Conservation (phyloP, 2,329 filamentous ascomycete genomes). For the Clonostachys chloroleuca region DNA sequence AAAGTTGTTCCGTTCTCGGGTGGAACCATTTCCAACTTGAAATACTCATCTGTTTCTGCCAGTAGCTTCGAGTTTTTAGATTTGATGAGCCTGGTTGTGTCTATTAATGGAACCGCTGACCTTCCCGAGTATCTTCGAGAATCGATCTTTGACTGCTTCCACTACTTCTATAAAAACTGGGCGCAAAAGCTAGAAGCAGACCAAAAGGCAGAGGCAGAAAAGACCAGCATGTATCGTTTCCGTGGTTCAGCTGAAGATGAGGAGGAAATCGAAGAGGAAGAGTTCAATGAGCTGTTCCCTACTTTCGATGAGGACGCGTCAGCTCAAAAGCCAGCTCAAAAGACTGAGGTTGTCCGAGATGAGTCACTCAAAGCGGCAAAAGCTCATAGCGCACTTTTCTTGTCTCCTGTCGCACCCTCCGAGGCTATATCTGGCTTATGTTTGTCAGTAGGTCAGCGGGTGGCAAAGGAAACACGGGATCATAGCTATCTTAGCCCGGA, state of each 20-base stretch:
- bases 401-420: constrained; percentile 10
- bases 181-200: constrained; percentile 71
- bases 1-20: constrained; percentile 51
- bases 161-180: constrained; percentile 76
- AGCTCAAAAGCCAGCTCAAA: constrained; percentile 15
- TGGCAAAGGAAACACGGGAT: constrained; percentile 18
- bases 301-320: constrained; percentile 54
- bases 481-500: constrained; percentile 21
- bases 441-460: constrained; percentile 33
- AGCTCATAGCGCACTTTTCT: constrained; percentile 52
- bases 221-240: constrained; percentile 78
- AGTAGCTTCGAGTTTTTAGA: constrained; percentile 44
- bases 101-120: constrained; percentile 40
- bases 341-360: constrained; percentile 38
- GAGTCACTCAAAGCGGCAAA: constrained; percentile 58
- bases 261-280: constrained; percentile 68
- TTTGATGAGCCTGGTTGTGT: constrained; percentile 31
- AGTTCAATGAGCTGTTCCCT: constrained; percentile 80
- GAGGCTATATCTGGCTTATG: constrained; percentile 38
- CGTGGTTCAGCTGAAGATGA: constrained; percentile 72
- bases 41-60: constrained; percentile 2
- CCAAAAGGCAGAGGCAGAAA: constrained; percentile 68
- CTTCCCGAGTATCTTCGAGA: constrained; percentile 39
- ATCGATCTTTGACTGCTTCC: constrained; percentile 61
- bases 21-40: constrained; percentile 26